Conservation (phyloP, 129 eudicot genomes). For the Glebionis coronaria region DNA sequence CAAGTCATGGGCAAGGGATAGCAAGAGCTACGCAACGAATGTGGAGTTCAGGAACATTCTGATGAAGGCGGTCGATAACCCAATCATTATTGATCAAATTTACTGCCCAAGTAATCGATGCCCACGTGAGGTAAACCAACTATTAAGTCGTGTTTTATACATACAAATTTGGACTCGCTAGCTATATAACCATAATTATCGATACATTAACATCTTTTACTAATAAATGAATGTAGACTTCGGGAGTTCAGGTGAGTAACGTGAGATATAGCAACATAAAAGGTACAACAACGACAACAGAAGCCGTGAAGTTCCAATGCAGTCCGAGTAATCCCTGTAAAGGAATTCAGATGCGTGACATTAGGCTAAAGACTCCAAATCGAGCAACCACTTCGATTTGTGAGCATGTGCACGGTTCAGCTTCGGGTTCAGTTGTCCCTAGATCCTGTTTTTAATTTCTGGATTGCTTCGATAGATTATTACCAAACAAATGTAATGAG, state of each 20-base stretch:
- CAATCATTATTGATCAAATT: constrained; percentile 73
- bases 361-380: constrained; percentile 47
- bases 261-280: constrained; percentile 59
- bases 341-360: constrained; percentile 52
- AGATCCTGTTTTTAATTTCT: constrained; percentile 36
- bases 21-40: constrained; percentile 52
- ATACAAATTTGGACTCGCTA: too few species aligned
- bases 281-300: constrained; percentile 68
- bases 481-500: constrained; percentile 30
- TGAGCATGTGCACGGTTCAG: constrained; percentile 41
- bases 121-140: constrained; percentile 40
- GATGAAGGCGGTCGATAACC: constrained; percentile 68
- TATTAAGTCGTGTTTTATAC: neutral
- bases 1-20: constrained; percentile 89
- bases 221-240: constrained; percentile 37
- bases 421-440: constrained; percentile 29
- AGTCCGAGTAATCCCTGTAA: constrained; percentile 65
- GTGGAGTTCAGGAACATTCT: constrained; percentile 47
- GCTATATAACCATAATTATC: too few species aligned
- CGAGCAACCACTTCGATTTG: constrained; percentile 44
- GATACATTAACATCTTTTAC: neutral
- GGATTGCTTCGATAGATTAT: neutral
- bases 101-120: constrained; percentile 67
- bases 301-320: constrained; percentile 66
- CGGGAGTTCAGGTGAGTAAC: constrained; percentile 66